Conservation (phyloP, 768 basidiomycete genomes). For the Hortiboletus campestris region DNA sequence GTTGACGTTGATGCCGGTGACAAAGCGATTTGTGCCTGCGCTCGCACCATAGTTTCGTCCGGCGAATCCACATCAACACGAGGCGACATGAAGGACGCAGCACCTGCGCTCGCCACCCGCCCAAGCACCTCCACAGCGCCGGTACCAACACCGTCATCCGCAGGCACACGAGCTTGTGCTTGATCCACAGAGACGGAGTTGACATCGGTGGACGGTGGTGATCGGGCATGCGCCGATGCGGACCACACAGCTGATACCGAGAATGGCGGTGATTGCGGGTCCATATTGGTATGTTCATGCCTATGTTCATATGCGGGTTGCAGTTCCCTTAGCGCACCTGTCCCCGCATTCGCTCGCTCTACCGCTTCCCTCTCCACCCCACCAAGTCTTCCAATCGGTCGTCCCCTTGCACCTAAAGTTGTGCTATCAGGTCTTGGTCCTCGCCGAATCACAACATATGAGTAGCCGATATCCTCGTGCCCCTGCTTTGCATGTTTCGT, state of each 20-base stretch:
- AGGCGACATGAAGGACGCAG: constrained; percentile 22
- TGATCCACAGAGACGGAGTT: constrained; percentile 26
- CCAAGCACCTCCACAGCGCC: constrained; percentile 13
- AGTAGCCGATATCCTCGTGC: constrained; percentile 85
- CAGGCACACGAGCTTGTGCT: constrained; percentile 15
- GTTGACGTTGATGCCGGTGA: constrained; percentile 10
- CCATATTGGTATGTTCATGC: constrained; percentile 12
- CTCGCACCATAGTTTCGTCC: constrained; percentile 8
- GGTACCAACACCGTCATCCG: constrained; percentile 18
- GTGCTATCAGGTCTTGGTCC: constrained; percentile 59
- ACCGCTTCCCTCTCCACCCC: constrained; percentile 30
- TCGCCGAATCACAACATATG: constrained; percentile 85
- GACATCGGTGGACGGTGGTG: constrained; percentile 13
- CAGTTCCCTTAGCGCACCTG: constrained; percentile 25
- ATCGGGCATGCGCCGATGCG: constrained; percentile 12
- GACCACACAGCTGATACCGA: constrained; percentile 12
- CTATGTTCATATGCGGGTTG: constrained; percentile 19
- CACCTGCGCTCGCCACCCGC: constrained; percentile 17
- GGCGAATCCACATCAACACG: constrained; percentile 23
- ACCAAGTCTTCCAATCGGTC: constrained; percentile 27
- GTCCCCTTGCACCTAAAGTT: constrained; percentile 2
- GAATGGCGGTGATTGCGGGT: constrained; percentile 28
- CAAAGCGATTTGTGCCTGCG: constrained; percentile 11
- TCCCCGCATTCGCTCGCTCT: constrained; percentile 24
- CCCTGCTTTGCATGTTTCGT: constrained; percentile 86